Conservation (phyloP, 352 stramenopile genomes). For the Phytophthora nicotianae region DNA sequence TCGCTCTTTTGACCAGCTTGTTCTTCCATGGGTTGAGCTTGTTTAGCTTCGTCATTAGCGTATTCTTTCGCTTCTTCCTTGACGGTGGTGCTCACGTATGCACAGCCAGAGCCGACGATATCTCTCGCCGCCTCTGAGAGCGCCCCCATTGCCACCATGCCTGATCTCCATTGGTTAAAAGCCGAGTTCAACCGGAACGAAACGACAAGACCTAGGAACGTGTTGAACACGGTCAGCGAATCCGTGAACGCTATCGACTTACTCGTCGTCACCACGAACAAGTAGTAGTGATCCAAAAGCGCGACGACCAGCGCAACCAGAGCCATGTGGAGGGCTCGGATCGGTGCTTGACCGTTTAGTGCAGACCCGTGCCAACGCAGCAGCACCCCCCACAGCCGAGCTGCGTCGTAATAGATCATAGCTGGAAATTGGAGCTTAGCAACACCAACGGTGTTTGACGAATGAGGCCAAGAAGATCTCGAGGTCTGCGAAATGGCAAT, state of each 20-base stretch:
- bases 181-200: slow-evolving; percentile 83
- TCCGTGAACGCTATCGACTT: slow-evolving; percentile 75
- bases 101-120: slow-evolving; percentile 66
- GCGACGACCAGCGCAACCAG: slow-evolving; percentile 56
- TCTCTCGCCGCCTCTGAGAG: slow-evolving; percentile 61
- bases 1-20: not conserved
- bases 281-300: slow-evolving; percentile 49
- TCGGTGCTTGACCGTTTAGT: slow-evolving; percentile 62
- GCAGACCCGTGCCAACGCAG: slow-evolving; percentile 74
- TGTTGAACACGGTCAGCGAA: slow-evolving; percentile 83
- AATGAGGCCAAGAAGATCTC: slow-evolving; percentile 20
- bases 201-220: slow-evolving; percentile 74
- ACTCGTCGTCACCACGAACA: slow-evolving; percentile 62
- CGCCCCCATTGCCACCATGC: slow-evolving; percentile 67
- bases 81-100: slow-evolving; percentile 60
- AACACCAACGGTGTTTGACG: not conserved
- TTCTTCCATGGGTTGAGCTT: not conserved
- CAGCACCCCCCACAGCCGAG: slow-evolving; percentile 59
- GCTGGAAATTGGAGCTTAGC: not conserved
- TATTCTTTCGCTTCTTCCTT: slow-evolving; percentile 24
- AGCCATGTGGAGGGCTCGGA: slow-evolving; percentile 69
- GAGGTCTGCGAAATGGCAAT: not conserved
- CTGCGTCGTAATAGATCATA: slow-evolving; percentile 83
- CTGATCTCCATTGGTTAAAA: slow-evolving; percentile 77
- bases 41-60: slow-evolving; percentile 1